Evolutionary conservation across 1,284 basidiomycete genomes (phyloP).

Genomic region (Malassezia sympodialis): DNA sequence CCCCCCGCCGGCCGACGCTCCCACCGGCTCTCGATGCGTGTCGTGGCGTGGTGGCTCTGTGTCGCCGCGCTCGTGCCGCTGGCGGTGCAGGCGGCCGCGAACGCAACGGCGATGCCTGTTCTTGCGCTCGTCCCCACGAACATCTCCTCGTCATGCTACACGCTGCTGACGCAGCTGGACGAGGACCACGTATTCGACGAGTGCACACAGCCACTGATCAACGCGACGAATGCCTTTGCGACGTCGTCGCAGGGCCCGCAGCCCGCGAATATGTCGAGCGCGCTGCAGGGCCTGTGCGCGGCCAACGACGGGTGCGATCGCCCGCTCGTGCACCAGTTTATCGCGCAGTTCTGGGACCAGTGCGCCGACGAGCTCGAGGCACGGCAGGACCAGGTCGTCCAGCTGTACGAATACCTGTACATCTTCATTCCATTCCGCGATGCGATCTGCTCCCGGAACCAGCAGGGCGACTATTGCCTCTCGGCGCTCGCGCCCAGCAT

Average conservation of each 20-base stretch:
- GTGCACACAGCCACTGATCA: conserved; percentile 16
- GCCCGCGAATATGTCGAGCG: background rate
- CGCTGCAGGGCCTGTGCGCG: conserved; percentile 6
- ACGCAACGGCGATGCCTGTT: background rate
- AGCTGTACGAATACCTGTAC: conserved; percentile 18
- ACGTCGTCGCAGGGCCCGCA: background rate
- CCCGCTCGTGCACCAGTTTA: conserved; percentile 12
- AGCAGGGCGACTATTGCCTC: conserved; percentile 5
- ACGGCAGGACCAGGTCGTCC: background rate
- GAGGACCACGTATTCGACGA: conserved; percentile 10
- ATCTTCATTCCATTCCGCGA: conserved; percentile 18
- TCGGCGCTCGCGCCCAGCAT: background rate
- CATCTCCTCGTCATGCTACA: conserved; percentile 7
- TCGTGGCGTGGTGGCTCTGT: background rate
- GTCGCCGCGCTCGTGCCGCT: background rate
- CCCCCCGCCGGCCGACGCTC: background rate
- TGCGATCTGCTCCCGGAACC: conserved; percentile 12
- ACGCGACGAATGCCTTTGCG: conserved; percentile 6
- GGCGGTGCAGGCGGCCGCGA: background rate
- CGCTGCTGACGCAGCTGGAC: conserved; percentile 10
- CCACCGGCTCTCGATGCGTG: background rate
- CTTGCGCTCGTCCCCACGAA: conserved; percentile 4
- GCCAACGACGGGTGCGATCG: conserved; percentile 8
- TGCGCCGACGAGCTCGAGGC: conserved; percentile 14
- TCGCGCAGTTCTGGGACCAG: conserved; percentile 15